Percentiles rank a stretch among this genome's conserved stretches.
Conservation (phyloP, 208 protist species). For the Porcisia hertigi region DNA sequence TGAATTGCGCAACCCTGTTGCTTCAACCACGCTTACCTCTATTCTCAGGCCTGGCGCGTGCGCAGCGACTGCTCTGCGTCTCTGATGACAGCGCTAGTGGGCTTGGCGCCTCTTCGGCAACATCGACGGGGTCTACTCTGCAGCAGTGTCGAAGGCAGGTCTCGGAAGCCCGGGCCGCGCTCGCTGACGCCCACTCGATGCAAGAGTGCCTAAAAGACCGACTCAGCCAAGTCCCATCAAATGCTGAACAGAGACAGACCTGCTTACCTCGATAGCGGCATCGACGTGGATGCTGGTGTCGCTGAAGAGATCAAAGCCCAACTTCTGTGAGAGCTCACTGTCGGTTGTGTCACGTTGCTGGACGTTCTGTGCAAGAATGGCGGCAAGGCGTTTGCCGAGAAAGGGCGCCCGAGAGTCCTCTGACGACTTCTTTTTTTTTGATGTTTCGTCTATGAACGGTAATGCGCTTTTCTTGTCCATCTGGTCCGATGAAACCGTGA, state of each 20-base stretch:
- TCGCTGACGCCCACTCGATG: background rate
- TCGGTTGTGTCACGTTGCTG: conserved; percentile 19
- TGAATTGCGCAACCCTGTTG: background rate
- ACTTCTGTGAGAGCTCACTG: conserved; percentile 12
- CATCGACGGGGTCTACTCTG: background rate
- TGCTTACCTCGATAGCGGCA: background rate
- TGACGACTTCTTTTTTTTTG: background rate
- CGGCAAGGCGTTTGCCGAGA: background rate
- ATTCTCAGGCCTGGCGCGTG: conserved; percentile 10
- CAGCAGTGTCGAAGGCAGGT: background rate
- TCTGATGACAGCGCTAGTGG: background rate
- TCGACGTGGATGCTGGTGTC: background rate
- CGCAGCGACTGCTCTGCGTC: background rate
- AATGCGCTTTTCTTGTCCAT: background rate
- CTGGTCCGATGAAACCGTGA: no score
- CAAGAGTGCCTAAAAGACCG: conserved; percentile 15
- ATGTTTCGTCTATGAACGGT: background rate
- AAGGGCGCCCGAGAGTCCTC: background rate
- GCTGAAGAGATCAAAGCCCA: conserved; percentile 9
- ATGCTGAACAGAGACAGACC: background rate
- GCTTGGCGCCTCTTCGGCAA: no score
- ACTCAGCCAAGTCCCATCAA: conserved; percentile 9
- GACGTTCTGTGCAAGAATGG: conserved; percentile 14
- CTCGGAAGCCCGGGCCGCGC: background rate
- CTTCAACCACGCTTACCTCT: background rate